Conservation (phyloP, 208 protist species). For the Acanthamoeba culbertsoni region DNA sequence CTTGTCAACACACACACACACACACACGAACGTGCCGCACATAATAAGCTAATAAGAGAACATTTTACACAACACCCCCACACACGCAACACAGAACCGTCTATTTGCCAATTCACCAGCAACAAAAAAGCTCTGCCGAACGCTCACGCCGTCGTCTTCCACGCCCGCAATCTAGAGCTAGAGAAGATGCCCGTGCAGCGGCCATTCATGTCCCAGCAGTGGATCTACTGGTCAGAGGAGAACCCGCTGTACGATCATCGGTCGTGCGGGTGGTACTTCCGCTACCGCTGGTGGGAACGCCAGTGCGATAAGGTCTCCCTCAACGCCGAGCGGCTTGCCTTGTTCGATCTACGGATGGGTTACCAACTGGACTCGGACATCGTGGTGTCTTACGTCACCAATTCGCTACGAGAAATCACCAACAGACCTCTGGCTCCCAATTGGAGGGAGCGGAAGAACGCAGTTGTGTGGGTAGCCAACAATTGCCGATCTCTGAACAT, state of each 20-base stretch:
- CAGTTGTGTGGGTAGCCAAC: slow-evolving; percentile 13
- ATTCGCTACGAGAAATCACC: neutral
- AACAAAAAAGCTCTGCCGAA: neutral
- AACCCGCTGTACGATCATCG: neutral
- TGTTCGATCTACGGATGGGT: neutral
- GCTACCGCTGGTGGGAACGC: neutral
- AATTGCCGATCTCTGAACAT: slow-evolving; percentile 35
- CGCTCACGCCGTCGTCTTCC: neutral
- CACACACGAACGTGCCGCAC: no score
- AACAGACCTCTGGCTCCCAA: neutral
- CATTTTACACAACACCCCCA: no score
- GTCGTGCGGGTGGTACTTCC: neutral
- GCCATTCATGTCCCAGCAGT: neutral
- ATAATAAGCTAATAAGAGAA: no score
- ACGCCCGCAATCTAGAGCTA: neutral
- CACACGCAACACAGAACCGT: no score
- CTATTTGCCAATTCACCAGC: slow-evolving; percentile 11
- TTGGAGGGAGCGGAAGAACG: neutral
- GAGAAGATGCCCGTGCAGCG: neutral
- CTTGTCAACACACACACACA: no score
- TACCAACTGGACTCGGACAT: slow-evolving; percentile 46
- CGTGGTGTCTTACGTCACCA: neutral
- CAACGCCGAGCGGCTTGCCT: neutral
- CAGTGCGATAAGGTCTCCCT: slow-evolving; percentile 23
- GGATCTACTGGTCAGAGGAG: slow-evolving; percentile 18